Evolutionary conservation across 2,329 filamentous ascomycete genomes (phyloP), one percentile per base, ranked within the genome.

Genomic region (Diaporthe vexans): DNA sequence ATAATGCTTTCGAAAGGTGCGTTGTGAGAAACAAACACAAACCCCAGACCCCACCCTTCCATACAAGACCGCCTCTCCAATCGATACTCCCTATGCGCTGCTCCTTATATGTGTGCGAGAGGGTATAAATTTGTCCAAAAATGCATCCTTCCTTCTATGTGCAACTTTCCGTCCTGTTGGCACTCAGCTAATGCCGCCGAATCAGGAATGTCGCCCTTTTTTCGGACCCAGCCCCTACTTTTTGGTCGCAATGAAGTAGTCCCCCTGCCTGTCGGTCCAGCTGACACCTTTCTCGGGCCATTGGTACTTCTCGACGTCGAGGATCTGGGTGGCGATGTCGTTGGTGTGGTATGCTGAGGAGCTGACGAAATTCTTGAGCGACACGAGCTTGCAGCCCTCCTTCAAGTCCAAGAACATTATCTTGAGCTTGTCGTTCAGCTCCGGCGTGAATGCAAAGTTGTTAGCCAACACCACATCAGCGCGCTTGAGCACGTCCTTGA

Each of bases 401-500:
- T 98, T 98, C 76, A 98, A 87, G 80, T 99, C 97, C 75, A 99
- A 86, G 80, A 99, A 98, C 86, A 97, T 94, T 79, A 94, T 91
- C 77, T 96, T 91, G 59, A 99, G 87, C 76, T 91, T 91, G 80
- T 94, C 93, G 84, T 98, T 99, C 72, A 98, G 90, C 78, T 93
- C 89, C 19, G 95, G 93, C 8, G 93, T 95, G 84, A 99, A 99
- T 3, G 95, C 97, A 84, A 98, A 95, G 84, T 99, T 99, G 86
- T 99, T 99, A 79, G 98, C 96, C 35, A 99, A 89, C 24, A 99
- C 91, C n/a, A 98, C 95, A 81, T 99, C 97, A 1, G 97, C 96
- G 72, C 92, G 91, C 82, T 93, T 93, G 67, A 99, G 88, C 10
- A 92, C 92, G 33, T 91, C 88, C 75, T 92, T 88, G 65, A 98